Conservation (phyloP, 1,139 yeast genomes). For the Yamadazyma buinensis region DNA sequence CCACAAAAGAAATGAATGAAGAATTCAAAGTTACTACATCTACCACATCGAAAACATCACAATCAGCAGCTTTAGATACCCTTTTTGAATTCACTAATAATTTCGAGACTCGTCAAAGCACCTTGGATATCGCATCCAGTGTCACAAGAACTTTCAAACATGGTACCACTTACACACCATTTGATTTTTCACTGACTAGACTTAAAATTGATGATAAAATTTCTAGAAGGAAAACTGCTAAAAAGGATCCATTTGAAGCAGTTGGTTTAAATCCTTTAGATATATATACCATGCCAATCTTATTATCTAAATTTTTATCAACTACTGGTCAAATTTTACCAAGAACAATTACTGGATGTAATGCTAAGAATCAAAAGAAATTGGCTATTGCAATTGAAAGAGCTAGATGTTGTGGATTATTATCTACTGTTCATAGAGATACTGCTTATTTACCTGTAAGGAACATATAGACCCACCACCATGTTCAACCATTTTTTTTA, state of each 20-base stretch:
- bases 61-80: slow-evolving; percentile 3
- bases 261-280: slow-evolving; percentile 62
- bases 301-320: slow-evolving; percentile 55
- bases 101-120: slow-evolving; percentile 14
- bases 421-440: slow-evolving; percentile 61
- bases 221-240: slow-evolving; percentile 14
- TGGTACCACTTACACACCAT: slow-evolving; percentile 63
- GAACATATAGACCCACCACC: slow-evolving; percentile 11
- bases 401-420: slow-evolving; percentile 64
- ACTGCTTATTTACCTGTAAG: slow-evolving; percentile 40
- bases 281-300: slow-evolving; percentile 62
- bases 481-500: no score
- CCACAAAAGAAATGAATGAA: slow-evolving; percentile 33
- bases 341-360: slow-evolving; percentile 64
- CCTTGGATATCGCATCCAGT: slow-evolving; percentile 19
- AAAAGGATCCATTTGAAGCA: slow-evolving; percentile 43
- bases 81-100: slow-evolving; percentile 2
- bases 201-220: slow-evolving; percentile 35
- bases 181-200: slow-evolving; percentile 64
- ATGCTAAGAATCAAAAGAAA: slow-evolving; percentile 56
- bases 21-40: slow-evolving; percentile 14
- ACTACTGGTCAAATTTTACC: slow-evolving; percentile 67
- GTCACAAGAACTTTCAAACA: slow-evolving; percentile 39
- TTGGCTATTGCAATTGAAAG: slow-evolving; percentile 66
- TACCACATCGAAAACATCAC: slow-evolving; percentile 6